Conservation (phyloP, 2,329 filamentous ascomycete species). For the Aureobasidium sp. region DNA sequence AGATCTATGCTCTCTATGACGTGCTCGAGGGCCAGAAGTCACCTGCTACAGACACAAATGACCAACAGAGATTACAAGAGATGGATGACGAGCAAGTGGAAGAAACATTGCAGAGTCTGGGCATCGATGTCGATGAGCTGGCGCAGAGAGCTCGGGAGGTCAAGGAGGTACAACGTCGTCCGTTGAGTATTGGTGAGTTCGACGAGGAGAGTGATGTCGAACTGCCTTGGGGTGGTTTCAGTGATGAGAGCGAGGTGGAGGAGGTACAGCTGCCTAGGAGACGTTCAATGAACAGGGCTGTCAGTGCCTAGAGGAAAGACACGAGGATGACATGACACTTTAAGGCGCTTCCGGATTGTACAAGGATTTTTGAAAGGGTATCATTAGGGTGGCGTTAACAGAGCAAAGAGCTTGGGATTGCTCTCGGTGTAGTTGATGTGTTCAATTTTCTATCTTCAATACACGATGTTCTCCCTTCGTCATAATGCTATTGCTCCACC, state of each 20-base stretch:
- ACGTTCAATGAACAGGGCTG: neutral
- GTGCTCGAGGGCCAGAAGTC: slow-evolving; percentile 71
- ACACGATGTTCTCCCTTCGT: neutral
- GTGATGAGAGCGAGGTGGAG: slow-evolving; percentile 24
- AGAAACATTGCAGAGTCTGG: slow-evolving; percentile 36
- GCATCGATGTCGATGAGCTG: slow-evolving; percentile 30
- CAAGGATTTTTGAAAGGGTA: neutral
- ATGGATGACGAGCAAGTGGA: slow-evolving; percentile 31
- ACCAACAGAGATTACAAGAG: slow-evolving; percentile 20
- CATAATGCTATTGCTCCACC: neutral
- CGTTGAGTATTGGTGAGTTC: slow-evolving; percentile 18
- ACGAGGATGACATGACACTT: neutral
- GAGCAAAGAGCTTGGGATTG: neutral
- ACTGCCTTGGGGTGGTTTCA: slow-evolving; percentile 15
- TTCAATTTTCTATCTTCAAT: neutral
- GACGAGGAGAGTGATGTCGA: slow-evolving; percentile 19
- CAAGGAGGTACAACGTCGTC: neutral
- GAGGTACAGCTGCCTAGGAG: neutral
- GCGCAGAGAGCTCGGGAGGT: slow-evolving; percentile 7
- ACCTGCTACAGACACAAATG: slow-evolving; percentile 45
- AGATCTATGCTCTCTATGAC: slow-evolving; percentile 77
- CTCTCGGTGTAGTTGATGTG: neutral
- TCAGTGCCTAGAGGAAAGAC: neutral
- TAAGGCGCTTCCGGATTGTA: neutral
- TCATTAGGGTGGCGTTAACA: neutral